Conservation (phyloP, 768 basidiomycete species). For the Termitomyces sp. region DNA sequence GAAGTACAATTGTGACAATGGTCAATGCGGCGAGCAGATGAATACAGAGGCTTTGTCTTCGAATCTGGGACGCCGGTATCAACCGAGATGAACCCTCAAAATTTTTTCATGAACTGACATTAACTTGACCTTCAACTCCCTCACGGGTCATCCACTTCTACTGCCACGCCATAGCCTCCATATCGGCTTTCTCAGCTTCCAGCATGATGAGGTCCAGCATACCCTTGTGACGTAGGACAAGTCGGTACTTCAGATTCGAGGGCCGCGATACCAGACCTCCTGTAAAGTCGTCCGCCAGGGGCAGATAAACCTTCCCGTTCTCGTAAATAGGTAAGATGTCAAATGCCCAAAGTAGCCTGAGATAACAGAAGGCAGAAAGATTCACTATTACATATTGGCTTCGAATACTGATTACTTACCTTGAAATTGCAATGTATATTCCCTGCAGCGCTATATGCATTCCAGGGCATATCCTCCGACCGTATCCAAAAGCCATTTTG, state of each 20-base stretch:
- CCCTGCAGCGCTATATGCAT: constrained; percentile 27
- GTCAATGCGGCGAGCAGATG: too few relatives aligned
- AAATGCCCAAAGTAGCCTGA: constrained; percentile 25
- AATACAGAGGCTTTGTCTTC: too few relatives aligned
- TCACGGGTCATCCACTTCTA: not conserved
- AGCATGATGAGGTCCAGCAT: not conserved
- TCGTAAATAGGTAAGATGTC: constrained; percentile 19
- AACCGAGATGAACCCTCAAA: too few relatives aligned
- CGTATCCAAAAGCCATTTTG: constrained; percentile 32
- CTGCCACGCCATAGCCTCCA: constrained; percentile 4
- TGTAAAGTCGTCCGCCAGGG: constrained; percentile 4
- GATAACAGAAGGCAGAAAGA: not conserved
- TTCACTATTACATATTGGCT: not conserved
- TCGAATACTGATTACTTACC: not conserved
- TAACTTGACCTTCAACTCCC: too few relatives aligned
- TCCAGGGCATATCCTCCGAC: constrained; percentile 30
- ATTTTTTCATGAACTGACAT: too few relatives aligned
- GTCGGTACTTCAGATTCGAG: constrained; percentile 1
- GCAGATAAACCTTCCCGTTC: constrained; percentile 1
- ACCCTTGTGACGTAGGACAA: not conserved
- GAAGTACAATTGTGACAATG: too few relatives aligned
- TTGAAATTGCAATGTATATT: constrained; percentile 25
- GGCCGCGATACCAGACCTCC: constrained; percentile 4
- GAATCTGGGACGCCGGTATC: too few relatives aligned
- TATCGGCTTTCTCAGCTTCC: constrained; percentile 7